Evolutionary conservation across 2,329 filamentous ascomycete genomes (phyloP).

Genomic region (Phyllosticta citrichinensis): DNA sequence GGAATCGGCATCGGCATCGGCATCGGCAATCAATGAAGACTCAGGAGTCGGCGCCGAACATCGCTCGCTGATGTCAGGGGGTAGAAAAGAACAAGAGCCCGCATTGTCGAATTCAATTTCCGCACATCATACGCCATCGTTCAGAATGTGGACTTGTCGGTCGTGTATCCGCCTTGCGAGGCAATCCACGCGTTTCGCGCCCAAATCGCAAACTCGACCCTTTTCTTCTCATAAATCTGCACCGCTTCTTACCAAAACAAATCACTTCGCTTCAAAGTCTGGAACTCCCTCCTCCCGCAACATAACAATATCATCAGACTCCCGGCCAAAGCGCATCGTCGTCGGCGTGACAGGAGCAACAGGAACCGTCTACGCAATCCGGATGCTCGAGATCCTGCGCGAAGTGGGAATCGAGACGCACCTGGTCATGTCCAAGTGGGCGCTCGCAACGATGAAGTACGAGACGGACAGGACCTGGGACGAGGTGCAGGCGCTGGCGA

Average conservation of each 20-base stretch:
- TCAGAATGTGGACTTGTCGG: background rate
- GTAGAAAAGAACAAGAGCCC: background rate
- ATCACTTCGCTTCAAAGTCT: background rate
- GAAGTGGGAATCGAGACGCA: slow-evolving; percentile 36
- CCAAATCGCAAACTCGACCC: background rate
- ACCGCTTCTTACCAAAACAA: background rate
- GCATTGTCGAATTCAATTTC: background rate
- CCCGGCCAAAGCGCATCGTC: slow-evolving; percentile 27
- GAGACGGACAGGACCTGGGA: slow-evolving; percentile 9
- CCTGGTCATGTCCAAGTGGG: slow-evolving; percentile 40
- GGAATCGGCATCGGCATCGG: slow-evolving; percentile 8
- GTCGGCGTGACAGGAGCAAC: slow-evolving; percentile 44
- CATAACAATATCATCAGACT: background rate
- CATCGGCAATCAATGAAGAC: background rate
- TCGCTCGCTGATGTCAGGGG: background rate
- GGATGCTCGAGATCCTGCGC: slow-evolving; percentile 31
- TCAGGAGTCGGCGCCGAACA: background rate
- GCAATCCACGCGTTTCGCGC: background rate
- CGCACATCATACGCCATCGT: background rate
- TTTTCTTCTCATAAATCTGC: background rate
- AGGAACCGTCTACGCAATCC: slow-evolving; percentile 35
- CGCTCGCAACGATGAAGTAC: slow-evolving; percentile 28
- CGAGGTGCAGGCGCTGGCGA: slow-evolving; percentile 10
- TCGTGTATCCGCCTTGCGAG: background rate
- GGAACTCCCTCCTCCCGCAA: background rate